phyloP scores from a whole-genome alignment of 2,329 filamentous ascomycete species.

The Zopfia rhizophila region DNA sequence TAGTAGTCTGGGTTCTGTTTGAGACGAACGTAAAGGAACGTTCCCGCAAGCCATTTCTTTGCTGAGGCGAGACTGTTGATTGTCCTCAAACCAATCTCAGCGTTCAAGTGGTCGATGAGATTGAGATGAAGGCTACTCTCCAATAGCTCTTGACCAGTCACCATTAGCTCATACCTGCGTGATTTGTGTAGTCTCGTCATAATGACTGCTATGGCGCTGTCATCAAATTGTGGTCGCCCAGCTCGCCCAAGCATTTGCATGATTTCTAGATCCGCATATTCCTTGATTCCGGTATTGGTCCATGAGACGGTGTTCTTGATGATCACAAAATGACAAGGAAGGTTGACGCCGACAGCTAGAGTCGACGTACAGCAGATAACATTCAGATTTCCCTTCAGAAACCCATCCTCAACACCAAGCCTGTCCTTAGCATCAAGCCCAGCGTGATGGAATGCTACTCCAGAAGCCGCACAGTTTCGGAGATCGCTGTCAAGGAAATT shows the following conservation, averaged over 20 bases:
- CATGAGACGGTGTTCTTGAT: constrained; percentile 80
- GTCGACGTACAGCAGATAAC: constrained; percentile 91
- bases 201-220: constrained; percentile 79
- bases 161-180: constrained; percentile 75
- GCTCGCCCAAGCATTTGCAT: constrained; percentile 93
- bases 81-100: constrained; percentile 81
- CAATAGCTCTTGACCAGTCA: constrained; percentile 76
- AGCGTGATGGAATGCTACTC: constrained; percentile 85
- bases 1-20: constrained; percentile 77
- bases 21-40: constrained; percentile 81
- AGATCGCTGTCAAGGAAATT: constrained; percentile 69
- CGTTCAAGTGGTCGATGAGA: constrained; percentile 84
- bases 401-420: constrained; percentile 72
- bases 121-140: constrained; percentile 84
- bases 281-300: constrained; percentile 66
- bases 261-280: constrained; percentile 84
- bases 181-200: constrained; percentile 76
- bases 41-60: constrained; percentile 78
- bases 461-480: constrained; percentile 63
- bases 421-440: constrained; percentile 75
- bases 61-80: constrained; percentile 73
- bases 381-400: constrained; percentile 75
- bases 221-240: constrained; percentile 84
- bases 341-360: constrained; percentile 82
- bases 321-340: constrained; percentile 84